Evolutionary conservation across 352 stramenopile species (phyloP).

Genomic region (Globisporangium paroecandrum): DNA sequence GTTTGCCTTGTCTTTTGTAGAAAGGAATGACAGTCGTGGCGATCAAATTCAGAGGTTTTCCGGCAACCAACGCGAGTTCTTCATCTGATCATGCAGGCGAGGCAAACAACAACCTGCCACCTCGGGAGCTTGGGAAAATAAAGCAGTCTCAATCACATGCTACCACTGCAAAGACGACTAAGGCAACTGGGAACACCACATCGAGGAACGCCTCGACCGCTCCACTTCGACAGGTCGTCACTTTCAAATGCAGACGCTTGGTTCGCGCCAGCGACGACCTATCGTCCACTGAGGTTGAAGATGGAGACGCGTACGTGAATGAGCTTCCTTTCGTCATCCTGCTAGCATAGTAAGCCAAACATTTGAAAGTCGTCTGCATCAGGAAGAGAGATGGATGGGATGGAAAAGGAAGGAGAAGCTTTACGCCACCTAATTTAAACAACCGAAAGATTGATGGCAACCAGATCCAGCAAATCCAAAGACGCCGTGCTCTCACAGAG

Average conservation of each 20-base stretch:
- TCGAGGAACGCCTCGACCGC: background rate
- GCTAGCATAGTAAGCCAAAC: constrained; percentile 14
- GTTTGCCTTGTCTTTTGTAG: constrained; percentile 19
- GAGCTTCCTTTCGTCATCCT: constrained; percentile 46
- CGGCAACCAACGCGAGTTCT: background rate
- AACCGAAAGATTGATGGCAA: constrained; percentile 19
- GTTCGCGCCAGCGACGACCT: constrained; percentile 20
- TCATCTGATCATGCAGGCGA: background rate
- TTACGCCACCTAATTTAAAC: constrained; percentile 1
- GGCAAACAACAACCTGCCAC: background rate
- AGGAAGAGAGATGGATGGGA: constrained; percentile 8
- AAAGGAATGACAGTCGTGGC: constrained; percentile 77
- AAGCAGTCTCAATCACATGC: background rate
- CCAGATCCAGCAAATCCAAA: constrained; percentile 20
- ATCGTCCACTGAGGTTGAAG: constrained; percentile 19
- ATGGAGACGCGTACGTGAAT: constrained; percentile 35
- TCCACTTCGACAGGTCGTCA: constrained; percentile 32
- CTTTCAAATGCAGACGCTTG: constrained; percentile 47
- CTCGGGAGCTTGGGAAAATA: background rate
- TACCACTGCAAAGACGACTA: constrained; percentile 5
- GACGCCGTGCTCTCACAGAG: constrained; percentile 33
- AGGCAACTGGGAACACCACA: constrained; percentile 11
- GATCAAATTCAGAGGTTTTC: constrained; percentile 40
- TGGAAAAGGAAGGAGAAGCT: background rate
- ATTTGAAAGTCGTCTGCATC: background rate